Conservation (phyloP, 345 rosid species). For the Melaleuca alternifolia region DNA sequence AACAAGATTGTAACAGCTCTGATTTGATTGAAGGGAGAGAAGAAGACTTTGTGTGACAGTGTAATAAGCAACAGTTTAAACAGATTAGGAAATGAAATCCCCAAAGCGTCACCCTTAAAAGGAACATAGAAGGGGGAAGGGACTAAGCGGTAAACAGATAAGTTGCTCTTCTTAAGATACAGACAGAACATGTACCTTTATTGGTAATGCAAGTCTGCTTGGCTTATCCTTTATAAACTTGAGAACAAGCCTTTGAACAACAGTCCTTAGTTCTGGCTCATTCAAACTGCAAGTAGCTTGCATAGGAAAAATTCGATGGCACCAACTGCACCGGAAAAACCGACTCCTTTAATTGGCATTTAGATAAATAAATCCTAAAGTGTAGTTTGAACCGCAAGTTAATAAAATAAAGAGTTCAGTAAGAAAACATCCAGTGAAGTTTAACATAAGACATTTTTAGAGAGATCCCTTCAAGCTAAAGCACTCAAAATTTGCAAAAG, state of each 20-base stretch:
- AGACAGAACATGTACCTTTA: conserved; percentile 43
- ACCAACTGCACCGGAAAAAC: conserved; percentile 58
- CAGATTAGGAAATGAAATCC: neutral
- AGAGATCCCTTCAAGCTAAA: neutral
- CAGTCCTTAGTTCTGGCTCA: conserved; percentile 57
- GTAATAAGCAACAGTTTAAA: neutral
- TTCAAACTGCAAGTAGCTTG: conserved; percentile 77
- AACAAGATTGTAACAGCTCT: neutral
- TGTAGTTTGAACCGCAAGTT: neutral
- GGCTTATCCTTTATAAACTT: conserved; percentile 43
- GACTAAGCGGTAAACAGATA: neutral
- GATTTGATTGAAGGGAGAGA: neutral
- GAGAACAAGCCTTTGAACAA: conserved; percentile 66
- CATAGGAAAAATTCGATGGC: conserved; percentile 87
- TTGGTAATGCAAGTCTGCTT: conserved; percentile 29
- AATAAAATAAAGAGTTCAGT: neutral
- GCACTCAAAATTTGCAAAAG: neutral
- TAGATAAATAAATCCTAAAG: neutral
- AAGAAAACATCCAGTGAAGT: neutral
- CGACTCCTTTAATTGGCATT: neutral
- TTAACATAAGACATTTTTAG: neutral
- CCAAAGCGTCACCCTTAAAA: neutral
- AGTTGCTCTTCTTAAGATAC: neutral
- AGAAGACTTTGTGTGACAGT: neutral
- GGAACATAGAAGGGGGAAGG: neutral